A percentile compares a stretch with the other conserved stretches of the same genome.
Conservation (phyloP, 2,329 filamentous ascomycete species). For the Zymoseptoria pseudotritici region DNA sequence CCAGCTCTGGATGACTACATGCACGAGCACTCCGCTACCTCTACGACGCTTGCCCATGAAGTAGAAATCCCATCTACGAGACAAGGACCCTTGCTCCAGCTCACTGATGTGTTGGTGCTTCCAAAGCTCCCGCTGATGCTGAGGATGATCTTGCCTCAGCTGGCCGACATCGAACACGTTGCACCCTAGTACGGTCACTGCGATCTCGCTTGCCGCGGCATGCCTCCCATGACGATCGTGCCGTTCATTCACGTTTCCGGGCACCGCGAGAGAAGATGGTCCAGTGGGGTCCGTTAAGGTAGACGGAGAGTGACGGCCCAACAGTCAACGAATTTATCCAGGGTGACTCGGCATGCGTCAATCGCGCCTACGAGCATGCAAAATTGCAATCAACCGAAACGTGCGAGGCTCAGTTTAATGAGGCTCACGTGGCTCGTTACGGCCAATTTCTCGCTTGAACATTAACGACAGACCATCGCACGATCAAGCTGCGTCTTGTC, state of each 20-base stretch:
- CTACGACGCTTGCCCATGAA: neutral
- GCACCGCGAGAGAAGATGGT: neutral
- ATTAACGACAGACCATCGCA: neutral
- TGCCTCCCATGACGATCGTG: neutral
- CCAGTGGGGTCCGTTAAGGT: no score
- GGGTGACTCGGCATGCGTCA: neutral
- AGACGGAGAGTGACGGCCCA: neutral
- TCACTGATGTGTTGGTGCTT: neutral
- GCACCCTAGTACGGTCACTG: neutral
- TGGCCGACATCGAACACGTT: neutral
- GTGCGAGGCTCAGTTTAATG: neutral
- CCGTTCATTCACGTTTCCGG: neutral
- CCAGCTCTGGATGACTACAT: neutral
- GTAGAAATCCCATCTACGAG: neutral
- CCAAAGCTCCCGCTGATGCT: neutral
- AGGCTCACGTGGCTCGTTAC: neutral
- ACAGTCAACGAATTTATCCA: neutral
- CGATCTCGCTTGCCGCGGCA: neutral
- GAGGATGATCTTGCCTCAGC: neutral
- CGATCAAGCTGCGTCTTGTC: neutral
- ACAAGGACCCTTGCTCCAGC: neutral
- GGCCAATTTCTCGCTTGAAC: neutral
- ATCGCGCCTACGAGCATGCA: neutral
- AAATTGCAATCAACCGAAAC: neutral
- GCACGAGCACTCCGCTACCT: neutral